These are phyloP conservation scores for Litsea cubeba DNA, from an alignment of 164 flowering plant species.

Conservation along the genomic window DNA sequence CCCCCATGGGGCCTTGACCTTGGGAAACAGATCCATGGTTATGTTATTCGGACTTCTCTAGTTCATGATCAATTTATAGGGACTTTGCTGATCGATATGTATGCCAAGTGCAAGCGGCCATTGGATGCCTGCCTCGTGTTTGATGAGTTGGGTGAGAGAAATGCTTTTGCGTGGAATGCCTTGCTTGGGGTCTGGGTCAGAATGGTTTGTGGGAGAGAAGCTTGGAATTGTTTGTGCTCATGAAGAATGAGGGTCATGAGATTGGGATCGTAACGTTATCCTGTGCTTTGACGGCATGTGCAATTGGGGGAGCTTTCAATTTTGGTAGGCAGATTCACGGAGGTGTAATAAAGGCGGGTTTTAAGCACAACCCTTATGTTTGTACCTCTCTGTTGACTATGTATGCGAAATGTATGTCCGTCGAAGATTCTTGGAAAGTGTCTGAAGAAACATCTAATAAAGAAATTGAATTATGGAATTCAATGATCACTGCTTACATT, in stretches of 20 bases:
- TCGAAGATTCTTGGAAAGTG: slow-evolving; percentile 32
- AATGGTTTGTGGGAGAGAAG: slow-evolving; percentile 45
- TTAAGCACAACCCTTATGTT: slow-evolving; percentile 42
- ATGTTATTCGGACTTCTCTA: slow-evolving; percentile 29
- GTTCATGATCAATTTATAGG: slow-evolving; percentile 40
- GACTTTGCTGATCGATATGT: slow-evolving; percentile 53
- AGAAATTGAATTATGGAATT: slow-evolving; percentile 47
- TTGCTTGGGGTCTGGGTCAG: slow-evolving; percentile 50
- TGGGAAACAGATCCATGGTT: slow-evolving; percentile 61
- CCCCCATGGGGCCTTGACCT: slow-evolving; percentile 1
- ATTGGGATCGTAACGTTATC: slow-evolving; percentile 41
- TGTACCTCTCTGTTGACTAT: slow-evolving; percentile 45
- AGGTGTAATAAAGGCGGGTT: slow-evolving; percentile 45
- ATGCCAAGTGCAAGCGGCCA: slow-evolving; percentile 27
- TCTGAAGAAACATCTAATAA: slow-evolving; percentile 24
- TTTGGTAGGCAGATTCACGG: slow-evolving; percentile 48
- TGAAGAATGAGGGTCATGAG: slow-evolving; percentile 29
- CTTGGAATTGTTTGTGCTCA: slow-evolving; percentile 35
- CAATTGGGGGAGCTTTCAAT: slow-evolving; percentile 24
- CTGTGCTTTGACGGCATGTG: slow-evolving; percentile 39
- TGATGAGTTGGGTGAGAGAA: slow-evolving; percentile 31
- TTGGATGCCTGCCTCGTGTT: slow-evolving; percentile 38
- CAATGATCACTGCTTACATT: slow-evolving; percentile 47
- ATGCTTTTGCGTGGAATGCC: slow-evolving; percentile 48
- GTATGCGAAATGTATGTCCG: slow-evolving; percentile 39